Evolutionary conservation across 768 basidiomycete species (phyloP), one percentile per base, ranked within the genome.

Genomic region (Lactifluus piperatus): DNA sequence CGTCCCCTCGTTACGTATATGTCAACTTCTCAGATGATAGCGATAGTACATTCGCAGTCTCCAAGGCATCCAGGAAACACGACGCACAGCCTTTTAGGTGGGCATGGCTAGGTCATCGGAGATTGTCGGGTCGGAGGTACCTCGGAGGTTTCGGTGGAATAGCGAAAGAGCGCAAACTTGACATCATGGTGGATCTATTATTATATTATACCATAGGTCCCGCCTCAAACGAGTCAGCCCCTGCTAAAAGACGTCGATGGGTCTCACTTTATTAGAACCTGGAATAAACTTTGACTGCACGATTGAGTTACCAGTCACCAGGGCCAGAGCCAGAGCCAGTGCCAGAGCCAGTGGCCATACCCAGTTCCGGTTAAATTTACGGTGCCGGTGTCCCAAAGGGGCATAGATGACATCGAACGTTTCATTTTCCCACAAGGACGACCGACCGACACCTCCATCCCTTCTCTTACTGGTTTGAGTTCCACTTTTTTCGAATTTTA

Each of bases 61-160:
- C 46, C n/a, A 32, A 46, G 45, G 22, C 3, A 44, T 20, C 16
- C 16, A 16, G n/a, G n/a, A 22, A 44, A 24, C 43, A 10, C 22
- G 22, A 16, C 22, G 4, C 22, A n/a, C n/a, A n/a, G n/a, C n/a
- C n/a, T n/a, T 77, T 63, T 89, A 86, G 62, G 90, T 78, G 10
- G 87, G 88, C 56, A 78, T 74, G 16, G 9, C 79, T 81, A 89
- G 51, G 75, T 76, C 13, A 74, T 78, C 36, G 26, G 26, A 39
- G 26, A n/a, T 2, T 13, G 22, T 22, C n/a, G n/a, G n/a, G n/a
- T 39, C 1, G 84, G 80, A 61, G 69, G 73, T 50, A 69, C 71
- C 60, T 71, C 68, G 34, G 59, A 62, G 51, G 69, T 64, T 26
- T 58, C 5, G 14, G 34, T 7, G 30, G 10, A 10, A 6, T 6